These are phyloP conservation scores for Cladosporium sp. DNA, from an alignment of 2,329 filamentous ascomycete species.

Conservation along the genomic window DNA sequence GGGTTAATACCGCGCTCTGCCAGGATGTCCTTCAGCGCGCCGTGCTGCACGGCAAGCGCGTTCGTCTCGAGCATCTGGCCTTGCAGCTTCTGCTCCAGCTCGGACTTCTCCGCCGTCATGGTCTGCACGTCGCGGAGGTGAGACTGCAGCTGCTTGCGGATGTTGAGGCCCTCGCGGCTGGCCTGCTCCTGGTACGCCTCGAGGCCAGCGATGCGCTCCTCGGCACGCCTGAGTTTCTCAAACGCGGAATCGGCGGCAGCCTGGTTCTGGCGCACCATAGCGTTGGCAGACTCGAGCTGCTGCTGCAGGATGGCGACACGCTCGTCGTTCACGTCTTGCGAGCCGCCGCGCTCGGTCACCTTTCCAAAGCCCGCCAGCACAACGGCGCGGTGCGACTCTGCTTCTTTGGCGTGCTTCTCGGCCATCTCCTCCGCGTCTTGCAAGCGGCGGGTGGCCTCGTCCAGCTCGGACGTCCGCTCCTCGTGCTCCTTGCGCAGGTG, in stretches of 20 bases:
- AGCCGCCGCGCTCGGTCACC: conserved; percentile 52
- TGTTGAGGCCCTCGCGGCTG: conserved; percentile 82
- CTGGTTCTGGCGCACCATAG: conserved; percentile 80
- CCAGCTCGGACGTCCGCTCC: conserved; percentile 68
- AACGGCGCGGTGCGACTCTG: conserved; percentile 73
- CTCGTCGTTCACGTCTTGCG: conserved; percentile 52
- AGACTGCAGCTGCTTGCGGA: conserved; percentile 82
- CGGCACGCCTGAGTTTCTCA: conserved; percentile 83
- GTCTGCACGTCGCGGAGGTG: conserved; percentile 76
- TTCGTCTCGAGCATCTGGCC: conserved; percentile 90
- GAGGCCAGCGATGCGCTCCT: conserved; percentile 91
- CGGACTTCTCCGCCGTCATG: conserved; percentile 72
- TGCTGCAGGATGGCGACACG: conserved; percentile 68
- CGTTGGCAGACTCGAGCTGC: conserved; percentile 72
- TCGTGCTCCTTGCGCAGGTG: conserved; percentile 80
- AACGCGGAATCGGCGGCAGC: conserved; percentile 78
- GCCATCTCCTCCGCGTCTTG: conserved; percentile 82
- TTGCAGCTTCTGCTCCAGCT: conserved; percentile 75
- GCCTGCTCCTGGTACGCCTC: conserved; percentile 97
- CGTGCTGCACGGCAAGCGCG: conserved; percentile 84
- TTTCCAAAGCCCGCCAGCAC: conserved; percentile 78
- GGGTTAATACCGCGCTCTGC: conserved; percentile 82
- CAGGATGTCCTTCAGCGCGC: conserved; percentile 86
- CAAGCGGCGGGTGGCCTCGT: conserved; percentile 64
- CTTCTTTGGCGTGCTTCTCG: conserved; percentile 81